Base-by-base conservation (phyloP, 1,284 basidiomycete genomes). In the Trichosporon asahii region DNA sequence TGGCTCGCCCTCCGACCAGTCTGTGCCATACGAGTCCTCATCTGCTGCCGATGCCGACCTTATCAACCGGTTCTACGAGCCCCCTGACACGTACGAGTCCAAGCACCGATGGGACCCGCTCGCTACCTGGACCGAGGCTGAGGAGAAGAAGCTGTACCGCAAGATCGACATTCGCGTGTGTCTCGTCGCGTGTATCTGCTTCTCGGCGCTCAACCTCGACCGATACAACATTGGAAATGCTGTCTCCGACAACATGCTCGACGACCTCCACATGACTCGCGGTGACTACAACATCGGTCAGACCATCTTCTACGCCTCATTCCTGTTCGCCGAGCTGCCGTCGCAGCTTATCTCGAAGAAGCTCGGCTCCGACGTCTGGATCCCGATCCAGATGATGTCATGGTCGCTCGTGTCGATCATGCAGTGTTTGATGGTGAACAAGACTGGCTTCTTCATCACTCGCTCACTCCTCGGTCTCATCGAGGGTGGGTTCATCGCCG, bases 401-500 rank as follows among this genome's bases (percentile, higher is more conserved):
- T 84, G 83, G 82, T 82, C 80, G 2, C 64, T 75, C 15, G 75
- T 82, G 2, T 75, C 78, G 9, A 76, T 78, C 35, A 70, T 68
- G 15, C 82, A 84, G 65, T 69, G 72, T n/a, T 74, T 70, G 4
- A 65, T 82, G 46, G 74, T 70, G 9, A 74, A 76, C 49, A 71
- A 70, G 57, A 65, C 71, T 0, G 76, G 75, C 2, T 84, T 82
- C 76, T 79, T 77, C 63, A 76, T 76, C 6, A 77, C 80, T 7
- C 76, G 83, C 7, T 33, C 55, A 0, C 66, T 73, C 3, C 77
- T 85, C 29, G 82, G 82, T 29, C 72, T 83, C 27, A 61, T 74
- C 15, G 82, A 84, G 71, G 81, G 75, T 2, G 84, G 84, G 0
- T 84, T 85, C 68, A 79, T 86, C 12, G 80, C 84, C 1, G 83